These are phyloP conservation scores for Gamarada debralockiae DNA, from an alignment of 495 filamentous ascomycete species.

Conservation along the genomic window DNA sequence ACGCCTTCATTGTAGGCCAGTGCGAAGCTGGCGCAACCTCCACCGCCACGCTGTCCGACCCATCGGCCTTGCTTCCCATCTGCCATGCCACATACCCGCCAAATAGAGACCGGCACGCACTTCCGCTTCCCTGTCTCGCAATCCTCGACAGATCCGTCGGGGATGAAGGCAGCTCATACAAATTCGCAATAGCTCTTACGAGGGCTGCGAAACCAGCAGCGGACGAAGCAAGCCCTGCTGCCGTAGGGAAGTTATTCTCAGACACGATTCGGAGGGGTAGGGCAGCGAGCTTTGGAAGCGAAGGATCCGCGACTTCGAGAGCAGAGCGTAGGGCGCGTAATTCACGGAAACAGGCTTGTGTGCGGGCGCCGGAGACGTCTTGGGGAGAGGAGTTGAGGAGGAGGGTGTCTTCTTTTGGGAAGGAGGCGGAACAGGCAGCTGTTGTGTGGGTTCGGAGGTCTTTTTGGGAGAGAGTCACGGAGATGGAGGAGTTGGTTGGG, in stretches of 20 bases:
- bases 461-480: slow-evolving; percentile 88
- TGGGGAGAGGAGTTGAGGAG: slow-evolving; percentile 79
- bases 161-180: slow-evolving; percentile 77
- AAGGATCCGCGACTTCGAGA: slow-evolving; percentile 66
- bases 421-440: slow-evolving; percentile 80
- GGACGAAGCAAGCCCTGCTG: slow-evolving; percentile 88
- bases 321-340: slow-evolving; percentile 70
- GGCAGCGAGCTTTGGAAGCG: slow-evolving; percentile 71
- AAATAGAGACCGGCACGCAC: slow-evolving; percentile 86
- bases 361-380: slow-evolving; percentile 80
- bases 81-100: slow-evolving; percentile 97
- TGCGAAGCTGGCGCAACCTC: slow-evolving; percentile 80
- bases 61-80: slow-evolving; percentile 65
- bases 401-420: slow-evolving; percentile 64
- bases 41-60: slow-evolving; percentile 78
- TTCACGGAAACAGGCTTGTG: slow-evolving; percentile 84
- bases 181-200: slow-evolving; percentile 85
- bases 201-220: slow-evolving; percentile 95
- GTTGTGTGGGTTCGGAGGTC: slow-evolving; percentile 96
- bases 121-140: slow-evolving; percentile 92
- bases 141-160: slow-evolving; percentile 80
- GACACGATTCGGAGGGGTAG: slow-evolving; percentile 78
- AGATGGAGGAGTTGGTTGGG: slow-evolving; percentile 95
- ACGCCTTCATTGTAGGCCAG: slow-evolving; percentile 92
- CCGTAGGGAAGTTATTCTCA: slow-evolving; percentile 98